Evolutionary conservation across 129 eudicot genomes (phyloP).

Genomic region (Lactuca sativa): DNA sequence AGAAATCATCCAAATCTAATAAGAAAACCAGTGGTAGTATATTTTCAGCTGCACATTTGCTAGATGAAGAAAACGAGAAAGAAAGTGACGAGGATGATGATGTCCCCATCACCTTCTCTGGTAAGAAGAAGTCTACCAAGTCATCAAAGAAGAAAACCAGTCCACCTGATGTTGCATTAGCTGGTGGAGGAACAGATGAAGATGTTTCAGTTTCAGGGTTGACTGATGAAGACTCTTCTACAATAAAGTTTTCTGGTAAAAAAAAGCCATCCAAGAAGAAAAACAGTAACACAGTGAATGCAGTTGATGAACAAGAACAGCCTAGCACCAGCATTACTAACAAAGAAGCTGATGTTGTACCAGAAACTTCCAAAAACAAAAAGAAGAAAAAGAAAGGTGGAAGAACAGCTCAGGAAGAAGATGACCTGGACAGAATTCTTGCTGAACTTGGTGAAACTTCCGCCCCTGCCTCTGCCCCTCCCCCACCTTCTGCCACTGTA

Average conservation of each 20-base stretch:
- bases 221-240: constrained; percentile 57
- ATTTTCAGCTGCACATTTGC: constrained; percentile 39
- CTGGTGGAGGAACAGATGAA: constrained; percentile 52
- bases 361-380: constrained; percentile 71
- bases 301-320: constrained; percentile 43
- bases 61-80: constrained; percentile 29
- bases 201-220: constrained; percentile 50
- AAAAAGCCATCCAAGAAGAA: constrained; percentile 92
- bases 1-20: constrained; percentile 62
- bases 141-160: constrained; percentile 46
- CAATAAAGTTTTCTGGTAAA: constrained; percentile 69
- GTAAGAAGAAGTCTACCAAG: constrained; percentile 68
- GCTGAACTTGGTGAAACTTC: constrained; percentile 85
- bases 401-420: constrained; percentile 81
- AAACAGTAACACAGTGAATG: constrained; percentile 32
- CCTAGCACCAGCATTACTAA: constrained; percentile 24
- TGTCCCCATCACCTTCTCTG: constrained; percentile 43
- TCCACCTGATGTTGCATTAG: constrained; percentile 31
- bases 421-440: constrained; percentile 75
- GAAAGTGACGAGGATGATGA: constrained; percentile 45
- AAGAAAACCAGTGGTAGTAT: constrained; percentile 56
- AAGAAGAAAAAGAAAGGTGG: constrained; percentile 92
- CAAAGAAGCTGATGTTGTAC: constrained; percentile 38
- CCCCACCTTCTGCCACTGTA: constrained; percentile 33
- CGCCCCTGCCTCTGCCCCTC: constrained; percentile 36